Base-by-base conservation (phyloP, 257 asterid species). In the Solanum sparsipilum region DNA sequence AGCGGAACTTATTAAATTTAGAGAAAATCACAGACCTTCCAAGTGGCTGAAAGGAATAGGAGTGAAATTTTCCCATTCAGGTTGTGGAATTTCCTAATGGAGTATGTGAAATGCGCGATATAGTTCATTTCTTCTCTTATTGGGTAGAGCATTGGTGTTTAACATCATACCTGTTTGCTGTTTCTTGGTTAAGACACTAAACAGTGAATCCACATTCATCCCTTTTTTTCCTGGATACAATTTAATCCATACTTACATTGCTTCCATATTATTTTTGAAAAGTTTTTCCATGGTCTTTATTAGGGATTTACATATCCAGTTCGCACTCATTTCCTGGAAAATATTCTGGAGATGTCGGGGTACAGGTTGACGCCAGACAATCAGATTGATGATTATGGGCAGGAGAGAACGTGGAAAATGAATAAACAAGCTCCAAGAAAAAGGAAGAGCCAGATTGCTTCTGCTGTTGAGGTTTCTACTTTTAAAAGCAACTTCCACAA, bases 361-460 rank as follows among this genome's bases (percentile, higher is more conserved):
- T 97, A 97, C 90, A 95, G 91, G 88, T 92, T 97, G 94, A 97
- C 99, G 13, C 91, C 94, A 32, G 84, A 91, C 88, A 97, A 97
- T 91, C 99, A 97, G 86, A 89, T 97, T 90, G 99, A 97, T 48
- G 98, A 97, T 88, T 97, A 93, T 91, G 98, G 99, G 85, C 88
- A 84, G 41, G 98, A 96, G 86, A 97, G 91, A 90, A 76, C 88
- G 87, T 97, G 98, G 99, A 97, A 93, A 90, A 94, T 95, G 95
- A 94, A 88, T 91, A 96, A 95, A 91, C 97, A 95, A 91, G 89
- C 93, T 71, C 94, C 98, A 46, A 93, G 94, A 91, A 97, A 97
- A 94, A 95, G 96, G 91, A 96, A 96, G 90, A 97, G 98, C 90
- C 98, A 92, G 92, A 91, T 97, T 87, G 98, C 93, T 90, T 93